phyloP scores from a whole-genome alignment of 1,284 basidiomycete species.

The Albatrellus sp. region DNA sequence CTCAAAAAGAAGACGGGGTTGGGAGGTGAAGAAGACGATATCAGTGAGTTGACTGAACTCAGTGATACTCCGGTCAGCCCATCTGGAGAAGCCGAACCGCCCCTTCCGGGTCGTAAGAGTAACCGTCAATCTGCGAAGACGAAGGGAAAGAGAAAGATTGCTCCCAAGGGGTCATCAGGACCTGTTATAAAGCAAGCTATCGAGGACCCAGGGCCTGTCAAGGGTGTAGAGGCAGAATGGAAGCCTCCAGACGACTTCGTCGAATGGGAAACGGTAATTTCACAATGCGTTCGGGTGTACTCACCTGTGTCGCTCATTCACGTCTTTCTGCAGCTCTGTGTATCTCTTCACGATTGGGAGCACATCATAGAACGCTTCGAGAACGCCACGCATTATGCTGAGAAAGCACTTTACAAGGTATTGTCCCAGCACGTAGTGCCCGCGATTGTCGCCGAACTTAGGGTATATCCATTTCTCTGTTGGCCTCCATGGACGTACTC shows the following conservation, averaged over 20 bases:
- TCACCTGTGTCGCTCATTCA: background rate
- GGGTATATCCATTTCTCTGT: conserved; percentile 26
- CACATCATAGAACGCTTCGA: conserved; percentile 59
- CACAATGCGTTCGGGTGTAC: background rate
- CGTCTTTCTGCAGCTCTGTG: conserved; percentile 46
- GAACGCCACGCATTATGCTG: conserved; percentile 65
- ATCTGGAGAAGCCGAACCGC: conserved; percentile 1
- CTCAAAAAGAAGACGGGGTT: conserved; percentile 32
- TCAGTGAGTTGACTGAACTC: conserved; percentile 63
- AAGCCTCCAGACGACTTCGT: conserved; percentile 40
- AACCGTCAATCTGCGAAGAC: background rate
- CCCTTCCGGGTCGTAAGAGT: background rate
- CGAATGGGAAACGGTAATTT: conserved; percentile 70
- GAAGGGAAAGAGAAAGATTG: background rate
- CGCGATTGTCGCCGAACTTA: conserved; percentile 47
- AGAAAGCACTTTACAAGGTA: conserved; percentile 64
- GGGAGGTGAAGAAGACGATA: conserved; percentile 39
- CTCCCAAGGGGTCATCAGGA: background rate
- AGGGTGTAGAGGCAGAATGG: conserved; percentile 13
- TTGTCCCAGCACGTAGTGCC: conserved; percentile 59
- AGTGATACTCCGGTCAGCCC: conserved; percentile 25
- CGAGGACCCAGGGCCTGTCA: conserved; percentile 14
- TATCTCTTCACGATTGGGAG: conserved; percentile 75
- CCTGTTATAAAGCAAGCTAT: conserved; percentile 10
- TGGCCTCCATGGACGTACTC: background rate